Percentiles rank a stretch among this genome's conserved stretches.
These are phyloP conservation scores for Amauroascus verrucosus DNA, from an alignment of 2,329 filamentous ascomycete genomes.

Conservation along the genomic window DNA sequence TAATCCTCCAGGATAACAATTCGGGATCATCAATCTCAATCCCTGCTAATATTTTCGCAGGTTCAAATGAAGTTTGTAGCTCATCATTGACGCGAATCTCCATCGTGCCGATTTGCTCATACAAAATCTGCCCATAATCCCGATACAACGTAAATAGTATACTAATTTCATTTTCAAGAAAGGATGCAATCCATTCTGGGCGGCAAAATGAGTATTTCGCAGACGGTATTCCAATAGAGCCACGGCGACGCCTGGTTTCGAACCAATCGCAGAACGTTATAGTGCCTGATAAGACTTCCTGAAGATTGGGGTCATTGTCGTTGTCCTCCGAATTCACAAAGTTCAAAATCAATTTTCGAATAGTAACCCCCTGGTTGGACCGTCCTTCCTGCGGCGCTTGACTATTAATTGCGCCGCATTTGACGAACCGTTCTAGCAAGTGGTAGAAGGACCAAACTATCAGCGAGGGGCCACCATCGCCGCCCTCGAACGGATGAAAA, in stretches of 20 bases:
- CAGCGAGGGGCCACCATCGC: neutral
- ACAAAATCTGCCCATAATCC: neutral
- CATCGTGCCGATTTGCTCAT: neutral
- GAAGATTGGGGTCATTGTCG: neutral
- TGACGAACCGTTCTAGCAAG: neutral
- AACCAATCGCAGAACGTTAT: neutral
- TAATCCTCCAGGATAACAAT: neutral
- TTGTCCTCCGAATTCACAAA: constrained; percentile 1
- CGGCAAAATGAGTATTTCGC: neutral
- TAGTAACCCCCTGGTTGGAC: neutral
- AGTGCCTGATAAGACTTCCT: neutral
- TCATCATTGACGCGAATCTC: neutral
- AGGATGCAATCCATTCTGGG: neutral
- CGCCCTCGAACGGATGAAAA: neutral
- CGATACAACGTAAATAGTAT: neutral
- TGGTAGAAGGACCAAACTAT: neutral
- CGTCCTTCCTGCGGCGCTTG: neutral
- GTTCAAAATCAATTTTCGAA: neutral
- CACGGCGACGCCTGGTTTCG: neutral
- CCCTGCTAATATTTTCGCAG: neutral
- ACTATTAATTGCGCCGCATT: neutral
- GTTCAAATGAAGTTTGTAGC: neutral
- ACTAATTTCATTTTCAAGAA: neutral
- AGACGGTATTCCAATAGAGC: neutral
- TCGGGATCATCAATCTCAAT: neutral